These are phyloP conservation scores for Phytophthora citrophthora DNA, from an alignment of 352 stramenopile species.

Conservation along the genomic window DNA sequence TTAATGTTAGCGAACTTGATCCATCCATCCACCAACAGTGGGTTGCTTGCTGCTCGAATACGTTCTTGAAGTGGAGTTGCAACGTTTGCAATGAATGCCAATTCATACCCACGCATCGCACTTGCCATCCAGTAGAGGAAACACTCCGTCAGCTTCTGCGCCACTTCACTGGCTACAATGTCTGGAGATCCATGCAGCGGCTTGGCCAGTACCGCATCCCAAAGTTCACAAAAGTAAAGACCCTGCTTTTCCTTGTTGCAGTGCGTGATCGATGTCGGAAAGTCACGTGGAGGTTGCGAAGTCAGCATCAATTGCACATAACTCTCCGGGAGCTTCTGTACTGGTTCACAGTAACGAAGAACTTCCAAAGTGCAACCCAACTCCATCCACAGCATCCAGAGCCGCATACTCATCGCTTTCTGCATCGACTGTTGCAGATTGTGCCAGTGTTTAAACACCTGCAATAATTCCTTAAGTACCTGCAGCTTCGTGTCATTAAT, in stretches of 20 bases:
- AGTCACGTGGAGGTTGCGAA: constrained; percentile 10
- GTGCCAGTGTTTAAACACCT: constrained; percentile 34
- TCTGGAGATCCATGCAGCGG: constrained; percentile 19
- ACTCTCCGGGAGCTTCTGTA: not conserved
- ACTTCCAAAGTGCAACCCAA: constrained; percentile 35
- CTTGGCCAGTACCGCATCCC: constrained; percentile 28
- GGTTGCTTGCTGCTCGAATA: constrained; percentile 11
- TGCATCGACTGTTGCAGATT: constrained; percentile 18
- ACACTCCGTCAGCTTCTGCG: constrained; percentile 20
- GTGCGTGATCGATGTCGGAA: constrained; percentile 16
- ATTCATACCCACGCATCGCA: constrained; percentile 45
- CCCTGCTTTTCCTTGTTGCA: constrained; percentile 34
- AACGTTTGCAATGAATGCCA: constrained; percentile 40
- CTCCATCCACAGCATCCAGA: constrained; percentile 45
- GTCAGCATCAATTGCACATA: constrained; percentile 7
- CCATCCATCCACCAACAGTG: constrained; percentile 19
- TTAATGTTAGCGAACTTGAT: constrained; percentile 14
- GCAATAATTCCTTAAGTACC: constrained; percentile 3
- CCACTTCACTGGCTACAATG: not conserved
- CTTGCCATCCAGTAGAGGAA: constrained; percentile 37
- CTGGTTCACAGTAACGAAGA: constrained; percentile 8
- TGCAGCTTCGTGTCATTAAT: not conserved
- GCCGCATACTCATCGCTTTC: constrained; percentile 6
- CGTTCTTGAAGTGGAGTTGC: constrained; percentile 25
- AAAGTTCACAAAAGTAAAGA: constrained; percentile 29